These are phyloP conservation scores for Hepatocystis sp. DNA, from an alignment of 169 alveolate species.

Conservation along the genomic window DNA sequence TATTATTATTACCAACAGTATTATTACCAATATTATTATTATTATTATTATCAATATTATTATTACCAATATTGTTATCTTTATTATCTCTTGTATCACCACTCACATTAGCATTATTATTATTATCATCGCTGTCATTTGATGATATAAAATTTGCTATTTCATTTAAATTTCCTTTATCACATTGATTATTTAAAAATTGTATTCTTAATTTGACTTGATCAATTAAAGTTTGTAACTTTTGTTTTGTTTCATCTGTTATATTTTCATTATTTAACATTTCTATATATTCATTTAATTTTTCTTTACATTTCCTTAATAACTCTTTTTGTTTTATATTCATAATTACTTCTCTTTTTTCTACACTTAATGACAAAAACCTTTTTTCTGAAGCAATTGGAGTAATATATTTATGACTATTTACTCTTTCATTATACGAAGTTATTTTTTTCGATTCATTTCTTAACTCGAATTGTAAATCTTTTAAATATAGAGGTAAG, in stretches of 20 bases:
- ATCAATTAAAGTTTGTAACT: constrained; percentile 36
- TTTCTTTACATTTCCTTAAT: constrained; percentile 64
- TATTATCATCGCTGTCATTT: not conserved
- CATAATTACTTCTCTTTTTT: constrained; percentile 51
- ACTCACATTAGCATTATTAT: not conserved
- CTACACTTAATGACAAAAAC: constrained; percentile 54
- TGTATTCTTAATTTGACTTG: constrained; percentile 49
- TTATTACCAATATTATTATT: too few species aligned
- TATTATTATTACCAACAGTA: too few species aligned
- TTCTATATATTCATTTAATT: constrained; percentile 45
- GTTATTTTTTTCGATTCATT: constrained; percentile 69
- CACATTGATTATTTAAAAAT: constrained; percentile 49
- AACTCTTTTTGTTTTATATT: constrained; percentile 62
- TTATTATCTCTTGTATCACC: too few species aligned
- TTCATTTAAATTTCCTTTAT: not conserved
- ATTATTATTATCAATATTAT: too few species aligned
- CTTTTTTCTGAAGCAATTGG: constrained; percentile 49
- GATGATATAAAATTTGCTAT: not conserved
- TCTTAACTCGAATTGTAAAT: constrained; percentile 31
- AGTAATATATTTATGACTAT: constrained; percentile 60
- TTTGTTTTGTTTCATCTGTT: constrained; percentile 20
- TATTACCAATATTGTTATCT: not conserved
- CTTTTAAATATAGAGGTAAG: constrained; percentile 47
- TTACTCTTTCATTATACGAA: constrained; percentile 55
- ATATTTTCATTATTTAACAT: constrained; percentile 53